These are phyloP conservation scores for Aciculoconidium aculeatum DNA, from an alignment of 805 yeast species.

Conservation along the genomic window DNA sequence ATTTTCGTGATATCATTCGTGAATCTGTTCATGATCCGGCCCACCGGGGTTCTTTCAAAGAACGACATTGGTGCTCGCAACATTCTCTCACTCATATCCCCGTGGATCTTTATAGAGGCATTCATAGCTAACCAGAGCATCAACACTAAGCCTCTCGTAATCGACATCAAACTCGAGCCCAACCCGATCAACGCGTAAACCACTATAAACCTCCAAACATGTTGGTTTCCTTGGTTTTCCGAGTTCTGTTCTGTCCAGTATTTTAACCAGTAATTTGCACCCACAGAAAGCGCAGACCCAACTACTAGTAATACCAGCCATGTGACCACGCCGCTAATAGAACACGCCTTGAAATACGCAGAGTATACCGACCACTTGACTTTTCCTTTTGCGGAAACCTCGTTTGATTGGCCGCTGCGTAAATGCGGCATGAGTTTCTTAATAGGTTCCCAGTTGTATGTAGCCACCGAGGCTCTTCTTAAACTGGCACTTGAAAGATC, in stretches of 20 bases:
- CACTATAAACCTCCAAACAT: conserved; percentile 14
- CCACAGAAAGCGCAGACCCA: conserved; percentile 10
- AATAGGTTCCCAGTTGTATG: conserved; percentile 42
- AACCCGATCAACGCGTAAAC: conserved; percentile 14
- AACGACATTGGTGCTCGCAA: conserved; percentile 25
- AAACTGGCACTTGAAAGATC: conserved; percentile 7
- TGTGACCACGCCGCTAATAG: conserved; percentile 41
- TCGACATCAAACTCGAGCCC: conserved; percentile 10
- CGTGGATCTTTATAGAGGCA: conserved; percentile 19
- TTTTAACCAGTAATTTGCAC: conserved; percentile 19
- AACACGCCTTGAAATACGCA: conserved; percentile 23
- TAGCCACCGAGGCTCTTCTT: conserved; percentile 43
- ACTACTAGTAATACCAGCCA: conserved; percentile 27
- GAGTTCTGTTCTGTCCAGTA: conserved; percentile 22
- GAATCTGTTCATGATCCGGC: conserved; percentile 24
- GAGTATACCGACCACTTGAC: conserved; percentile 20
- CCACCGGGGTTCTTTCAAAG: conserved; percentile 26
- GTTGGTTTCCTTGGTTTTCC: conserved; percentile 11
- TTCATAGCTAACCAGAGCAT: conserved; percentile 18
- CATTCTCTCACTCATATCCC: conserved; percentile 19
- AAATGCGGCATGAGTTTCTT: conserved; percentile 23
- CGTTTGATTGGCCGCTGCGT: conserved; percentile 34
- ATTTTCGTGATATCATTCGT: conserved; percentile 21
- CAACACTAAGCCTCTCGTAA: conserved; percentile 15
- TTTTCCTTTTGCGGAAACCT: conserved; percentile 14